Base-by-base conservation (phyloP, 1,139 yeast genomes). In the Hyphopichia wangnamkhiaoensis region DNA sequence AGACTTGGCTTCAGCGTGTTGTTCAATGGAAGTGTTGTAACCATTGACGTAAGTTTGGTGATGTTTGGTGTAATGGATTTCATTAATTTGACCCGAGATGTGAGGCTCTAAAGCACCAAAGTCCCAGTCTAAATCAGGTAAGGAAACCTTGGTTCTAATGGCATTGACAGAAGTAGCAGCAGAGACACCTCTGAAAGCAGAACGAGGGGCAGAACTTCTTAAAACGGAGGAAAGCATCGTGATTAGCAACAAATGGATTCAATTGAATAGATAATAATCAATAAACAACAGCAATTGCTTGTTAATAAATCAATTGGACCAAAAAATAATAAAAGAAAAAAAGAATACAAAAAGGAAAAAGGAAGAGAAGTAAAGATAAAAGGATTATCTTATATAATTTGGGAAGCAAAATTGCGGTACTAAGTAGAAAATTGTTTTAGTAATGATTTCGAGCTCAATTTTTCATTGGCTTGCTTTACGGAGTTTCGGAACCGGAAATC, bases 31-130 rank as follows among this genome's bases (percentile, higher is more conserved):
- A 27, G 61, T 53, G 49, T 69, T 70, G 56, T 64, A 70, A 13
- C 74, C 73, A 38, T 55, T 65, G 31, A 68, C 74, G 43, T 69
- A 70, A 19, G 72, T 61, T 46, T 67, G 71, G 53, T 68, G 75
- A 52, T 70, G 75, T 49, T 68, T 68, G 38, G 62, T 58, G 56
- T 68, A 61, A 53, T 69, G 75, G 33, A 69, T 48, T 49, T 65
- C 70, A 46, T 68, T 69, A 44, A 69, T 69, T 48, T 67, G 56
- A 35, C 67, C 70, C 16, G 74, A 67, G 44, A 69, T 69, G 50
- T 64, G 61, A 9, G 75, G 75, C 50, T 69, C 74, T 46, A 68
- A 65, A 27, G 70, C 73, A 44, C 56, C 63, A 42, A 55, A 67
- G 41, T 59, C 70, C 71, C 70, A 69, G 47, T 68, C 73, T 43